Base-by-base conservation (phyloP, 208 protist species). In the Trypanosoma conorhini region DNA sequence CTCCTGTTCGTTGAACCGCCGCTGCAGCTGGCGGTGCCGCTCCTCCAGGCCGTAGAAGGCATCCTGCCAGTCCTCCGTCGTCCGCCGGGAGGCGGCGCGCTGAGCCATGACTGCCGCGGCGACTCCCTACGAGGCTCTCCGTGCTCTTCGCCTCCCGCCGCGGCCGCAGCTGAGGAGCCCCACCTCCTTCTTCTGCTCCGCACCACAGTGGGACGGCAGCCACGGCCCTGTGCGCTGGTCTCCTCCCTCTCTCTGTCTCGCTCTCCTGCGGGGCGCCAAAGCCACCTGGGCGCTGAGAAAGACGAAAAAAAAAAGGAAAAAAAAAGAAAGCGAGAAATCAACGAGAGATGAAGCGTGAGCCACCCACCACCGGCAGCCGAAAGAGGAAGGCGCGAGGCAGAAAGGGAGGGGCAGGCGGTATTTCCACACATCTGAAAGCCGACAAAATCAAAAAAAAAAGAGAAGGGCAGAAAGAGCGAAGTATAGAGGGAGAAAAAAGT, bases 1-100 rank as follows among this genome's bases (percentile, higher is more conserved):
- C 33, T 95, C 85, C 62, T 80, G 71, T 52, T 82, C 86, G 52
- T 93, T 91, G 33, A 89, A 74, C 30, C 63, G 55, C 67, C 85
- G 73, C 74, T 92, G 92, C 59, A 94, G 71, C 44, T 87, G 88
- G 1, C 87, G 89, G 57, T 94, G 83, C 5, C 92, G 89, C 67
- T 87, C 80, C 28, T 97, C 89, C 1, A 97, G 81, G 33, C 65
- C 67, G 63, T 87, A 87, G 69, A 87, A 97, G 4, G 82, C 84
- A 70, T 95, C 92, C 64, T 93, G 76, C 92, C 92, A 96, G 63
- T 96, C 86, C 22, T 76, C 70, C 24, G 70, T 51, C 9, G 61
- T 76, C 19, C 65, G 31, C n/a, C 44, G 24, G 38, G 50, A 15
- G 5, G 50, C 12, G 15, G 13, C 21, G 1, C 72, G 72, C 21